Percentiles rank a stretch among this genome's conserved stretches.
phyloP scores from a whole-genome alignment of 371 early-diverging fungal species.

The Apophysomyces ossiformis region DNA sequence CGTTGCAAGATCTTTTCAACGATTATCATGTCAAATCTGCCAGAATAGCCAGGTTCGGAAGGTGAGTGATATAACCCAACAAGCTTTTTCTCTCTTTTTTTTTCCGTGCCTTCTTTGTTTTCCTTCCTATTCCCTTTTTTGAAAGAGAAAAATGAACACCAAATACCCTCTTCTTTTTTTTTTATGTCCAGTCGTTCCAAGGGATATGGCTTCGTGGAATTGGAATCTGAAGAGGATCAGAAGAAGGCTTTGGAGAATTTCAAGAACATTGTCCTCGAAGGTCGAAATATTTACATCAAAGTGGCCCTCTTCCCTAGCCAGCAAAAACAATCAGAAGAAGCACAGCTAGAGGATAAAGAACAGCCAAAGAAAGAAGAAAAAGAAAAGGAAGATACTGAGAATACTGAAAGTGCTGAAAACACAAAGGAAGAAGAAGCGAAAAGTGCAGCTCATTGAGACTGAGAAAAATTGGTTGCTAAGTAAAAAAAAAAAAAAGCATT shows the following conservation, averaged over 20 bases:
- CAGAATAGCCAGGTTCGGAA: slow-evolving; percentile 66
- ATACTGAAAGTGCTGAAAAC: slow-evolving; percentile 7
- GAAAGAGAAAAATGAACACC: not conserved
- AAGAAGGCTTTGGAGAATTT: slow-evolving; percentile 71
- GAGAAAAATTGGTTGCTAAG: not conserved
- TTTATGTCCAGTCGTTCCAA: slow-evolving; percentile 68
- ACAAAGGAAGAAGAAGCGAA: slow-evolving; percentile 13
- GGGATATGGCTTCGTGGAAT: slow-evolving; percentile 93
- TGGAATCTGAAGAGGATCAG: slow-evolving; percentile 80
- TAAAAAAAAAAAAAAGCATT: not conserved
- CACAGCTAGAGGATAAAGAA: slow-evolving; percentile 15
- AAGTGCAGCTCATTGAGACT: not conserved
- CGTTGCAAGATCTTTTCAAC: slow-evolving; percentile 74
- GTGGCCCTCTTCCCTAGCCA: slow-evolving; percentile 62
- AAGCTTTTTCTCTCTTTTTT: not conserved
- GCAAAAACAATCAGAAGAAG: slow-evolving; percentile 1
- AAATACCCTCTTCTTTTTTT: slow-evolving; percentile 15
- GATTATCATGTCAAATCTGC: slow-evolving; percentile 79
- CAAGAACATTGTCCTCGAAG: slow-evolving; percentile 66
- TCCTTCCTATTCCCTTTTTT: not conserved
- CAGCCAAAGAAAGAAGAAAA: slow-evolving; percentile 5
- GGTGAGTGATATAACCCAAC: slow-evolving; percentile 17
- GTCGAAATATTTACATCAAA: slow-evolving; percentile 73
- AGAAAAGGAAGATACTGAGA: slow-evolving; percentile 11
- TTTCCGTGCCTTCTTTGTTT: not conserved